A percentile compares a stretch with the other conserved stretches of the same genome.
phyloP scores from a whole-genome alignment of 768 basidiomycete genomes.

The Russula emetica region DNA sequence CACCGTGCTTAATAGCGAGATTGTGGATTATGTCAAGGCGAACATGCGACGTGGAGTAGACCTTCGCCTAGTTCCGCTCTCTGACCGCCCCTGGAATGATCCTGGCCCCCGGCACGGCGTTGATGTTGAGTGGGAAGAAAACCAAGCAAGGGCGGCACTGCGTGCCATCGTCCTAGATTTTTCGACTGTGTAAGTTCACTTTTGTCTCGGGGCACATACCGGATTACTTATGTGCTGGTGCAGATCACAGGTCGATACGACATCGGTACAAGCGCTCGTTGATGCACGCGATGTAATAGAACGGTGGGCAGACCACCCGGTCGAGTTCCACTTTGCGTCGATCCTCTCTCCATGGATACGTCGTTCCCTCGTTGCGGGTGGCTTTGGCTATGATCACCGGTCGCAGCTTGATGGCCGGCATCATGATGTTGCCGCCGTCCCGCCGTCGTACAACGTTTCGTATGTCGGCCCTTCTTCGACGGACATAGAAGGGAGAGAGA shows the following conservation, averaged over 20 bases:
- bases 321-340: slow-evolving; percentile 94
- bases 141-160: slow-evolving; percentile 58
- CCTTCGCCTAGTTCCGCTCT: slow-evolving; percentile 53
- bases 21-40: slow-evolving; percentile 79
- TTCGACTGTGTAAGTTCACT: slow-evolving; percentile 59
- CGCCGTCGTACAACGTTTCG: slow-evolving; percentile 56
- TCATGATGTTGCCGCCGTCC: slow-evolving; percentile 71
- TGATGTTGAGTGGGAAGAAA: slow-evolving; percentile 46
- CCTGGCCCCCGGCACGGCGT: slow-evolving; percentile 60
- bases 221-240: slow-evolving; percentile 7
- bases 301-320: slow-evolving; percentile 70
- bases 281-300: slow-evolving; percentile 88
- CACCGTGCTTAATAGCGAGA: slow-evolving; percentile 57
- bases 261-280: slow-evolving; percentile 84
- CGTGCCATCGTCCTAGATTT: slow-evolving; percentile 92
- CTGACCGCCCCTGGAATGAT: slow-evolving; percentile 93
- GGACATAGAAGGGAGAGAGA: slow-evolving; percentile 25
- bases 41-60: slow-evolving; percentile 75
- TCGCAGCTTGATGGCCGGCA: slow-evolving; percentile 35
- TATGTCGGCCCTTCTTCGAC: slow-evolving; percentile 33
- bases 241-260: slow-evolving; percentile 87
- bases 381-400: slow-evolving; percentile 73
- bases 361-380: slow-evolving; percentile 82
- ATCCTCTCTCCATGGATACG: slow-evolving; percentile 92
- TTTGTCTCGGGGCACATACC: not conserved